A percentile compares a stretch with the other conserved stretches of the same genome.
phyloP scores from a whole-genome alignment of 2,329 filamentous ascomycete genomes.

The Madurella mycetomatis region DNA sequence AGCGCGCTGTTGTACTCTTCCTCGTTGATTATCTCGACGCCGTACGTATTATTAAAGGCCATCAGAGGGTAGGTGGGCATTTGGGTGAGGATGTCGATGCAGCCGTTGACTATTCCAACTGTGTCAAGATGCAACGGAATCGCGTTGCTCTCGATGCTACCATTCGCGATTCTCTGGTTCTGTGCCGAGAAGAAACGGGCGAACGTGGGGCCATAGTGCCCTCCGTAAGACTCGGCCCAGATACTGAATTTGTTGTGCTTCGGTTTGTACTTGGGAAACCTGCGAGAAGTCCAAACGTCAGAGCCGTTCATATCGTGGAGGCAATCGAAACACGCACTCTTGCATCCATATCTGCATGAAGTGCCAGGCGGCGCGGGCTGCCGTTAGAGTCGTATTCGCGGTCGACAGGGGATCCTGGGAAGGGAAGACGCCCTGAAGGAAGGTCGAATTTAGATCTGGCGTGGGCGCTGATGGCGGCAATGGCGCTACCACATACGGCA shows the following conservation, averaged over 20 bases:
- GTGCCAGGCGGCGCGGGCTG: conserved; percentile 21
- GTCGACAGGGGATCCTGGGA: conserved; percentile 13
- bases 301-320: not conserved
- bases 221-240: conserved; percentile 53
- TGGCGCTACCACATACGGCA: conserved; percentile 11
- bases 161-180: conserved; percentile 46
- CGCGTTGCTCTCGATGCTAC: conserved; percentile 28
- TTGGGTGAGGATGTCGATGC: conserved; percentile 45
- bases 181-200: conserved; percentile 52
- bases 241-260: conserved; percentile 51
- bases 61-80: conserved; percentile 42
- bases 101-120: conserved; percentile 54
- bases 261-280: conserved; percentile 54
- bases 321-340: conserved; percentile 41
- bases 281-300: conserved; percentile 48
- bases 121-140: conserved; percentile 44
- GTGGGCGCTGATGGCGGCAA: not conserved
- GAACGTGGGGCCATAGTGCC: conserved; percentile 56
- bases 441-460: conserved; percentile 16
- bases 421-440: conserved; percentile 13
- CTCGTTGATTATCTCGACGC: conserved; percentile 25
- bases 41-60: conserved; percentile 41
- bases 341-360: conserved; percentile 24
- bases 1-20: conserved; percentile 17
- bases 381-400: conserved; percentile 14